Evolutionary conservation across 2,329 filamentous ascomycete species (phyloP), one percentile per base, ranked within the genome.

Genomic region (Cladophialophora bantiana): DNA sequence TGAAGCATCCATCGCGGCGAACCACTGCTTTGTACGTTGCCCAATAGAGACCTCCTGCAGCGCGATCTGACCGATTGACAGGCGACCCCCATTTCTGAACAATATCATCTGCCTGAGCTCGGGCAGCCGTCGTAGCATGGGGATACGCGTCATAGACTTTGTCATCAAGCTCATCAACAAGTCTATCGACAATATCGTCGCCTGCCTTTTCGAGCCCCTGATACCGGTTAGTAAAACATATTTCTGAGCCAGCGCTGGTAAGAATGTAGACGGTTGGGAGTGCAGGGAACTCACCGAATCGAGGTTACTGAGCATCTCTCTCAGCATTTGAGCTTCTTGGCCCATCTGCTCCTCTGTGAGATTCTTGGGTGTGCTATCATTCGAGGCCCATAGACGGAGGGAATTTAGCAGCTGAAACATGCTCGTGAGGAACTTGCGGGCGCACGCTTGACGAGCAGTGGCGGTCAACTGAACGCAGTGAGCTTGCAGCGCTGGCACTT

Each of bases 381-480:
- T 79, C 0, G 78, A 79, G 0, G 80, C 77, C 84, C 84, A 86
- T 1, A 88, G 69, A 7, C 74, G 78, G 59, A 89, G 75, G 0
- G 85, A 87, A 35, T 83, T 84, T 2, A 88, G 66, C 0, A 87
- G 72, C 66, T 84, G 82, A 50, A 77, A 80, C 3, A 88, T 60
- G 35, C 78, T 80, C 10, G 83, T 84, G 2, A 90, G 76, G 66
- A 88, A 88, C 1, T 74, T 75, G 7, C 79, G 80, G 58, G 80
- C 84, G 18, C 76, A 79, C 4, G 77, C 78, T 5, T 79, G 75
- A 32, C 84, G 78, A 7, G 81, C 81, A 35, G 77, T 76, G 62
- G 85, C 83, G 0, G 88, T 89, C 2, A 89, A 77, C 50, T 83
- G 83, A 66, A 82, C 84, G 61, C 86, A 88, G 69, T 90, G 87